Evolutionary conservation across 176 grass and related monocot species (phyloP).

Genomic region (Neostapfia colusana): DNA sequence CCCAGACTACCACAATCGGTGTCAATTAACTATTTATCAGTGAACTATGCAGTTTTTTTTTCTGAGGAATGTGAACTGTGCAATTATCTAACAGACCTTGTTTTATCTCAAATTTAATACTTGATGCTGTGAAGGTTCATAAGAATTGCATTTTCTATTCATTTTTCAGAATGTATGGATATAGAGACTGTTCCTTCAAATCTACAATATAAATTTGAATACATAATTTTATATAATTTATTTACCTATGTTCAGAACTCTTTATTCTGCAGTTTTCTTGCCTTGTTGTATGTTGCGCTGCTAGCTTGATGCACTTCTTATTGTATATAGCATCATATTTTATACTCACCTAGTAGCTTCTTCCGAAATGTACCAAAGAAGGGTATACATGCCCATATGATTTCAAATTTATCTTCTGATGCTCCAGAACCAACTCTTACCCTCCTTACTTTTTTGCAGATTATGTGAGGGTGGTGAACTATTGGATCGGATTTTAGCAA

Average conservation of each 20-base stretch:
- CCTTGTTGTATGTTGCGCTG: not conserved
- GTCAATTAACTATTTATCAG: not conserved
- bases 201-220: slow-evolving; percentile 12
- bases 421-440: slow-evolving; percentile 30
- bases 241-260: slow-evolving; percentile 11
- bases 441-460: slow-evolving; percentile 57
- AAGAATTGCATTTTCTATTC: slow-evolving; percentile 16
- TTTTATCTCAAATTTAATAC: not conserved
- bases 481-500: slow-evolving; percentile 89
- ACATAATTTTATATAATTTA: not conserved
- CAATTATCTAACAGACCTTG: slow-evolving; percentile 4
- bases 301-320: slow-evolving; percentile 7
- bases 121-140: slow-evolving; percentile 14
- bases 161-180: not conserved
- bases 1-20: not conserved
- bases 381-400: slow-evolving; percentile 2
- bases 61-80: not conserved
- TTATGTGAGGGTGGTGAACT: slow-evolving; percentile 99
- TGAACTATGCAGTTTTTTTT: not conserved
- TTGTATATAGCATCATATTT: slow-evolving; percentile 21
- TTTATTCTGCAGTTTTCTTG: not conserved
- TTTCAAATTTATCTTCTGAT: slow-evolving; percentile 30
- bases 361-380: slow-evolving; percentile 2
- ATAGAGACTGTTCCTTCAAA: not conserved
- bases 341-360: not conserved